Evolutionary conservation across 805 yeast genomes (phyloP).

Genomic region (Ogataea methanolica): DNA sequence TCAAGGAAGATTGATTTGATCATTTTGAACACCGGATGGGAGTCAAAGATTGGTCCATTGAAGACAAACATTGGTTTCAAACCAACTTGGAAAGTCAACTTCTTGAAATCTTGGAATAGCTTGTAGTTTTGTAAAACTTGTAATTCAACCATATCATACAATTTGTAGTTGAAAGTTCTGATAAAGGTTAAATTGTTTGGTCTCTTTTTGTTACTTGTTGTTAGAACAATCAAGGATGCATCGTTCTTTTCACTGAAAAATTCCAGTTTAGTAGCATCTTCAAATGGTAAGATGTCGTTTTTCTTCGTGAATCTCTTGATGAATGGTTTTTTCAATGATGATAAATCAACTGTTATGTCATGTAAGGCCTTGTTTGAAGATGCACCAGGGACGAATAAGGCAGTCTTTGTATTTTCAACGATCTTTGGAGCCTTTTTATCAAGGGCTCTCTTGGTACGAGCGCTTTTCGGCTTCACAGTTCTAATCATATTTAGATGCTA

Average conservation of each 20-base stretch:
- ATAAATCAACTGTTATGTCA: constrained; percentile 83
- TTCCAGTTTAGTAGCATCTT: constrained; percentile 79
- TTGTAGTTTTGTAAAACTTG: constrained; percentile 65
- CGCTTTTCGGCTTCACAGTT: constrained; percentile 81
- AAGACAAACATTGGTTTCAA: constrained; percentile 91
- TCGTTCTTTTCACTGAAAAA: constrained; percentile 96
- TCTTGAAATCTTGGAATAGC: constrained; percentile 74
- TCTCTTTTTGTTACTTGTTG: constrained; percentile 82
- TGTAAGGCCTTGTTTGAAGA: constrained; percentile 75
- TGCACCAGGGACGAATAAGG: constrained; percentile 87
- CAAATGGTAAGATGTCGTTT: constrained; percentile 89
- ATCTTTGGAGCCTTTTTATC: constrained; percentile 85
- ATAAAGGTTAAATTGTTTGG: constrained; percentile 86
- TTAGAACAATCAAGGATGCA: constrained; percentile 73
- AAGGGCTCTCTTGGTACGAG: constrained; percentile 91
- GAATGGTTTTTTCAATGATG: constrained; percentile 88
- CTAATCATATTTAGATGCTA: constrained; percentile 29
- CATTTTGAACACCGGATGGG: constrained; percentile 81
- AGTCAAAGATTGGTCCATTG: constrained; percentile 88
- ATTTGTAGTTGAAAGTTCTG: constrained; percentile 84
- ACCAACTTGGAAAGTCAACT: constrained; percentile 78
- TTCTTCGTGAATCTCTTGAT: constrained; percentile 83
- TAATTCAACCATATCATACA: constrained; percentile 93
- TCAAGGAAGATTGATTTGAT: constrained; percentile 86
- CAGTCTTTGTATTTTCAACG: constrained; percentile 84